Base-by-base conservation (phyloP, 495 filamentous ascomycete species). In the Ramalina peruviana region DNA sequence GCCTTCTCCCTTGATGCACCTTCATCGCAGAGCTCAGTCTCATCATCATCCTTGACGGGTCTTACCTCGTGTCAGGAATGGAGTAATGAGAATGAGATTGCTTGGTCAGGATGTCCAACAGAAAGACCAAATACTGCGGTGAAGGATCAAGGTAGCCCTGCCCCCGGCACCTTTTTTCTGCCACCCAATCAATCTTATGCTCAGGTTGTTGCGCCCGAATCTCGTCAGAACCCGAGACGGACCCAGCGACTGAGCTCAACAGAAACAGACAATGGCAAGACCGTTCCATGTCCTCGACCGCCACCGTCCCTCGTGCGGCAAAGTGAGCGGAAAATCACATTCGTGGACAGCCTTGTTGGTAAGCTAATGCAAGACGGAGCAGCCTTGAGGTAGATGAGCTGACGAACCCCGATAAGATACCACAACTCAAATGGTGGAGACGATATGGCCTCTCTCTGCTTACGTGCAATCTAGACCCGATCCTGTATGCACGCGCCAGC, bases 341-440 rank as follows among this genome's bases (percentile, higher is more conserved):
- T 97, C 63, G 92, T 98, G 69, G 90, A 96, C 65, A 88, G 80
- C 70, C 86, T 98, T 63, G 90, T 98, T 75, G 92, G 92, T 98
- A 87, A 92, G 92, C 57, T 60, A 57, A 52, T 41, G 48, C 46
- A 51, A 50, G 51, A 48, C 42, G 36, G 33, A 17, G 48, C 12
- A 33, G 30, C 30, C 30, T 53, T 64, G 56, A 63, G 51, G 57
- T 43, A 42, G 43, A 40, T 48, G 48, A 49, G 55, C 56, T 55
- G 42, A 61, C 58, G 57, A 25, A 11, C 30, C 54, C 40, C 48
- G 57, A 62, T 56, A 79, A 98, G 92, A 96, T 75, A 89, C 89
- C 58, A 89, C 90, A 43, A 89, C 92, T 40, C 87, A 96, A 66
- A 95, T 96, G 66, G 90, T 98, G 30, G 89, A 96, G 66, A 86